Percentiles rank a stretch among this genome's conserved stretches.
These are phyloP conservation scores for Bipolaris cookei DNA, from an alignment of 2,329 filamentous ascomycete species.

Conservation along the genomic window DNA sequence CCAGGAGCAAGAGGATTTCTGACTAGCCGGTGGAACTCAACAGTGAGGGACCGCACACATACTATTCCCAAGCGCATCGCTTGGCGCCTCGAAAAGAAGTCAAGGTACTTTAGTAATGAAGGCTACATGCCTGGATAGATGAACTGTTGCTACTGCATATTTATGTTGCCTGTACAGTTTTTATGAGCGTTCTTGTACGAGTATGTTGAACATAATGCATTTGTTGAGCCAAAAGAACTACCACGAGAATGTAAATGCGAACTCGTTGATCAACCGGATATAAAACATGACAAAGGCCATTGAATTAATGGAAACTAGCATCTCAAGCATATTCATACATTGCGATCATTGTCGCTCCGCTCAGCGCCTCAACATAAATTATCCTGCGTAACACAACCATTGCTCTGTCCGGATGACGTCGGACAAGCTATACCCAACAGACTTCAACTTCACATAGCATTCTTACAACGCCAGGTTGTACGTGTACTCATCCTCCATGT, in stretches of 20 bases:
- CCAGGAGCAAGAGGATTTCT: constrained; percentile 97
- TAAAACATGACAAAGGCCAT: background rate
- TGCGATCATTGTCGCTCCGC: background rate
- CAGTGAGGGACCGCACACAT: constrained; percentile 17
- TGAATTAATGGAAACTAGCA: background rate
- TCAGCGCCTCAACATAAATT: background rate
- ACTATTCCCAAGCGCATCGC: constrained; percentile 4
- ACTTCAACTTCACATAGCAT: background rate
- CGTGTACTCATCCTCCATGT: constrained; percentile 75
- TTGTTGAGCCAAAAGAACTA: background rate
- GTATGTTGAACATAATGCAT: constrained; percentile 23
- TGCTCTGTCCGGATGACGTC: background rate
- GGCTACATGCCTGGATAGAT: background rate
- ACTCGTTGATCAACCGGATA: background rate
- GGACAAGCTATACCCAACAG: background rate
- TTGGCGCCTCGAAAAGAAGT: background rate
- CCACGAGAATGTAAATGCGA: background rate
- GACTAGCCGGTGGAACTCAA: constrained; percentile 43
- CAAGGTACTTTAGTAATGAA: background rate
- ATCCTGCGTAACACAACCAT: background rate
- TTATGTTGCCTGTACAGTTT: constrained; percentile 21
- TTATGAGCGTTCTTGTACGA: constrained; percentile 39
- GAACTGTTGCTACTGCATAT: constrained; percentile 7
- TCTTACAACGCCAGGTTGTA: constrained; percentile 66
- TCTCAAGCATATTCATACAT: constrained; percentile 13